Conservation (phyloP, 768 basidiomycete genomes). For the Lyophyllum atratum region DNA sequence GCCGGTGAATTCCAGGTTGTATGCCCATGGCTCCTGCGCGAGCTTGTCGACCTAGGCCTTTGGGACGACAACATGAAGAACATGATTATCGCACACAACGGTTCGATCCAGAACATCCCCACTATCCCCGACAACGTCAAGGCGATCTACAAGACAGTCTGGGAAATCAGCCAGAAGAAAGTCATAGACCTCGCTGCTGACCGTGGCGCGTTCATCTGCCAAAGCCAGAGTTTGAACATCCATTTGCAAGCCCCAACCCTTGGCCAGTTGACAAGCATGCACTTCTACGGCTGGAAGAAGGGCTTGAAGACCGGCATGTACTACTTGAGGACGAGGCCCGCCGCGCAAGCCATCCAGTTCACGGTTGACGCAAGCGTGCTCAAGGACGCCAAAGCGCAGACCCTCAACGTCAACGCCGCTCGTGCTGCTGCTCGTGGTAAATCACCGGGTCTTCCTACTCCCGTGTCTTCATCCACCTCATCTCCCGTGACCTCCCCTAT, state of each 20-base stretch:
- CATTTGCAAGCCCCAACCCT: slow-evolving; percentile 88
- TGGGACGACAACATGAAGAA: slow-evolving; percentile 99
- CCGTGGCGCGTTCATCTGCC: slow-evolving; percentile 97
- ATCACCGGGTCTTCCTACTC: slow-evolving; percentile 31
- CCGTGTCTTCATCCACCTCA: slow-evolving; percentile 29
- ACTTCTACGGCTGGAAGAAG: slow-evolving; percentile 99
- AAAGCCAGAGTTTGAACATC: slow-evolving; percentile 92
- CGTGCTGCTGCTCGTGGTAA: slow-evolving; percentile 20
- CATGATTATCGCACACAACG: slow-evolving; percentile 97
- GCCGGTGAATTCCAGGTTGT: slow-evolving; percentile 99
- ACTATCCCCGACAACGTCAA: slow-evolving; percentile 89
- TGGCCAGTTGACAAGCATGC: slow-evolving; percentile 94
- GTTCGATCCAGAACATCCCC: slow-evolving; percentile 85
- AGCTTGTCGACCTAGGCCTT: slow-evolving; percentile 91
- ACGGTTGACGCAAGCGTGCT: slow-evolving; percentile 86
- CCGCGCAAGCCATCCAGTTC: slow-evolving; percentile 96
- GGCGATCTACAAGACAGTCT: slow-evolving; percentile 99
- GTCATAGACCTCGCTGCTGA: slow-evolving; percentile 98
- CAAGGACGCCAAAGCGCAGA: slow-evolving; percentile 59
- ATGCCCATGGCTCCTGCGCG: slow-evolving; percentile 98
- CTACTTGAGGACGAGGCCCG: slow-evolving; percentile 93
- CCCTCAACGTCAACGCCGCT: slow-evolving; percentile 29
- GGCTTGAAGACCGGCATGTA: slow-evolving; percentile 99
- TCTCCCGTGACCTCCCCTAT: slow-evolving; percentile 27
- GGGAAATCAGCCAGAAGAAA: slow-evolving; percentile 99